Evolutionary conservation across 2,329 filamentous ascomycete species (phyloP).

Genomic region (Penicillium sp.): DNA sequence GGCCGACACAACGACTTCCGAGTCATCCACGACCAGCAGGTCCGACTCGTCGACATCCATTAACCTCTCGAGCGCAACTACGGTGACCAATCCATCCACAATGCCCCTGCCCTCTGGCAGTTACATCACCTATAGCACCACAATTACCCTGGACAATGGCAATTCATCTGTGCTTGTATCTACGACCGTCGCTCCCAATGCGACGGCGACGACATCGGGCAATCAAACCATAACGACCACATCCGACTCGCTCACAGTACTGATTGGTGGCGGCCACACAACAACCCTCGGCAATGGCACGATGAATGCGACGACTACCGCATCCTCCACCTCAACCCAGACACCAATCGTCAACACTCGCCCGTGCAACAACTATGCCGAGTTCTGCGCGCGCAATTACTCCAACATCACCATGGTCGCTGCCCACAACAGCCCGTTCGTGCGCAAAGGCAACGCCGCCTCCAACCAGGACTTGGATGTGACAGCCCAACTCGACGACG

Average conservation of each 20-base stretch:
- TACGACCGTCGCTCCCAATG: slow-evolving; percentile 35
- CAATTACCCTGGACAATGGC: slow-evolving; percentile 34
- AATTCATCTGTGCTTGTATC: slow-evolving; percentile 24
- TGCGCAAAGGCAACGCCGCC: slow-evolving; percentile 69
- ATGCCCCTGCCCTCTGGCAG: slow-evolving; percentile 43
- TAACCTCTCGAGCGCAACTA: slow-evolving; percentile 25
- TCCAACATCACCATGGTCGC: slow-evolving; percentile 79
- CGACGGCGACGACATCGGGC: slow-evolving; percentile 30
- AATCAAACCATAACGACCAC: slow-evolving; percentile 39
- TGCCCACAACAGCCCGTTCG: slow-evolving; percentile 82
- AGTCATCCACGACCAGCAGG: slow-evolving; percentile 14
- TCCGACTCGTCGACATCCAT: slow-evolving; percentile 12
- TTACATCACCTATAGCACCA: slow-evolving; percentile 46
- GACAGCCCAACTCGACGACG: slow-evolving; percentile 74
- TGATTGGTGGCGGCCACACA: slow-evolving; percentile 44
- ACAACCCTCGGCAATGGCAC: slow-evolving; percentile 53
- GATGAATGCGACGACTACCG: slow-evolving; percentile 50
- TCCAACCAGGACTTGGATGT: slow-evolving; percentile 75
- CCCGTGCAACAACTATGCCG: slow-evolving; percentile 77
- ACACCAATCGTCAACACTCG: slow-evolving; percentile 65
- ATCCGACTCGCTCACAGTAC: slow-evolving; percentile 44
- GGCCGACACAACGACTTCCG: slow-evolving; percentile 14
- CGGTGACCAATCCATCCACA: slow-evolving; percentile 27
- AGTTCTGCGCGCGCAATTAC: slow-evolving; percentile 76
- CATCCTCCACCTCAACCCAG: slow-evolving; percentile 51